A percentile compares a stretch with the other conserved stretches of the same genome.
Evolutionary conservation across 495 filamentous ascomycete species (phyloP).

Genomic region (Xylaria flabelliformis): DNA sequence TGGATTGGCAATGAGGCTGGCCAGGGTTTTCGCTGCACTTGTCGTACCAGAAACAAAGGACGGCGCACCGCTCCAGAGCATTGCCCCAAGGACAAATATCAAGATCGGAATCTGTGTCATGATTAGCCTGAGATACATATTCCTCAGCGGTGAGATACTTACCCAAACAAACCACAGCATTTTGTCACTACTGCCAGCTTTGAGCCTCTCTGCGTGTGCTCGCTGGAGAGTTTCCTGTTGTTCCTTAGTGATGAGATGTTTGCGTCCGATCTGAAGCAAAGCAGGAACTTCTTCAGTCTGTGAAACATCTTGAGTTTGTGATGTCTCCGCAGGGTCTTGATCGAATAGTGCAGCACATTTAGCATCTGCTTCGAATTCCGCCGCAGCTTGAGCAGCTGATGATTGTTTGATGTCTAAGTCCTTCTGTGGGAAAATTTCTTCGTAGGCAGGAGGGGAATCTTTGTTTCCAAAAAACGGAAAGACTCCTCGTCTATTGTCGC

Average conservation of each 20-base stretch:
- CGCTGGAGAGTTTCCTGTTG: conserved; percentile 75
- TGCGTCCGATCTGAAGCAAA: conserved; percentile 59
- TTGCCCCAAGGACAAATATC: conserved; percentile 67
- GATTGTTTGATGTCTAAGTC: conserved; percentile 66
- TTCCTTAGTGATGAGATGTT: conserved; percentile 66
- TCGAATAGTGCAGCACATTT: conserved; percentile 69
- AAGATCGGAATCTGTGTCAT: conserved; percentile 49
- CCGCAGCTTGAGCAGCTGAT: conserved; percentile 64
- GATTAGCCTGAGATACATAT: conserved; percentile 24
- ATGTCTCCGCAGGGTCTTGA: conserved; percentile 34
- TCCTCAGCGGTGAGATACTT: conserved; percentile 34
- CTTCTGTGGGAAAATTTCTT: conserved; percentile 74
- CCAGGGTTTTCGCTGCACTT: conserved; percentile 8
- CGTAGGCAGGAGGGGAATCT: conserved; percentile 69
- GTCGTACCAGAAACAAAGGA: conserved; percentile 54
- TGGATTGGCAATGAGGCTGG: conserved; percentile 29
- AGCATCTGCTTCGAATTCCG: conserved; percentile 69
- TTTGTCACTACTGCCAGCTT: conserved; percentile 73
- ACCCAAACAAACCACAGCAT: conserved; percentile 90
- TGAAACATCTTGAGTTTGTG: conserved; percentile 31
- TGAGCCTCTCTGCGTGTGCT: conserved; percentile 76
- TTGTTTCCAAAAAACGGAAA: conserved; percentile 55
- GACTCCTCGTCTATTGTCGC: conserved; percentile 73
- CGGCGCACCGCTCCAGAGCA: conserved; percentile 67
- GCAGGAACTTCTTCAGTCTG: conserved; percentile 42